These are phyloP conservation scores for Fusarium secorum DNA, from an alignment of 2,329 filamentous ascomycete species.

Conservation along the genomic window DNA sequence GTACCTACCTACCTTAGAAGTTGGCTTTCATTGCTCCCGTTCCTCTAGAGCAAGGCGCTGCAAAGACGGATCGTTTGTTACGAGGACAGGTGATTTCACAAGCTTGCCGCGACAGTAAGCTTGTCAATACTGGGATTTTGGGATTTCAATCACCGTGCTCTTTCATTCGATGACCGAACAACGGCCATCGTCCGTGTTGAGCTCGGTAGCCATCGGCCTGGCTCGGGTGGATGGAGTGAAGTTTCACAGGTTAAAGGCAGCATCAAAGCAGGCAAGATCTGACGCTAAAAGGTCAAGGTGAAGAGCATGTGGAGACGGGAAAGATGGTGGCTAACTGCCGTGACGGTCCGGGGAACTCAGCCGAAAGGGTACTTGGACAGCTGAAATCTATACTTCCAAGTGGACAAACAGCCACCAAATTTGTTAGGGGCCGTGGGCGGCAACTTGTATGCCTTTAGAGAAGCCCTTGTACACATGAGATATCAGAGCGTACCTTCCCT, in stretches of 20 bases:
- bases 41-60: background rate
- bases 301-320: constrained; percentile 10
- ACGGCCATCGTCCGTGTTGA: constrained; percentile 39
- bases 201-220: constrained; percentile 48
- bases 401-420: background rate
- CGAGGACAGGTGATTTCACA: background rate
- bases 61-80: background rate
- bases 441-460: background rate
- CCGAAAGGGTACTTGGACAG: background rate
- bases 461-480: background rate
- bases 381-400: background rate
- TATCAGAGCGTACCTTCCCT: background rate
- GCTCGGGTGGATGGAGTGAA: constrained; percentile 48
- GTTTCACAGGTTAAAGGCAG: background rate
- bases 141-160: background rate
- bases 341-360: background rate
- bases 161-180: background rate
- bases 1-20: background rate
- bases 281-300: constrained; percentile 19
- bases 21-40: background rate
- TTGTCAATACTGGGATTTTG: background rate
- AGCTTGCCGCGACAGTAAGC: background rate
- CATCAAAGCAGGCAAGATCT: constrained; percentile 11
- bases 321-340: constrained; percentile 8
- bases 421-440: background rate